phyloP scores from a whole-genome alignment of 2,329 filamentous ascomycete species.

The Talaromyces sp. region DNA sequence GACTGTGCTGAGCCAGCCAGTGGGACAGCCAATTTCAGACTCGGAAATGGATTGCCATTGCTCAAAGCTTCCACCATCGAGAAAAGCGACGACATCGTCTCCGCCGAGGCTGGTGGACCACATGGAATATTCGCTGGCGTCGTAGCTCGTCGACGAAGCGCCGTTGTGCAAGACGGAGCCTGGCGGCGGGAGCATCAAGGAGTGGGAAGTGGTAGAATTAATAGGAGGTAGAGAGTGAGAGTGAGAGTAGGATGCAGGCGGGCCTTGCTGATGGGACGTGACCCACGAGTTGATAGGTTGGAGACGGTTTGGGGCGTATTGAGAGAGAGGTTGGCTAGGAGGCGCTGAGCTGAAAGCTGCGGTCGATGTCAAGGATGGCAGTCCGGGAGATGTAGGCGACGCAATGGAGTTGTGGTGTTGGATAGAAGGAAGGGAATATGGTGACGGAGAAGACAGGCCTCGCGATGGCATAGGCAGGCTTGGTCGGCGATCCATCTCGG shows the following conservation, averaged over 20 bases:
- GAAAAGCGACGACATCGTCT: slow-evolving; percentile 32
- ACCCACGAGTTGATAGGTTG: slow-evolving; percentile 38
- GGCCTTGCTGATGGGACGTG: slow-evolving; percentile 18
- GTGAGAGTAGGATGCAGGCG: slow-evolving; percentile 26
- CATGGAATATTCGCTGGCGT: slow-evolving; percentile 10
- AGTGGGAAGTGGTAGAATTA: slow-evolving; percentile 25
- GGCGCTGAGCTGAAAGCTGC: slow-evolving; percentile 16
- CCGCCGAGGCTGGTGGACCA: slow-evolving; percentile 31
- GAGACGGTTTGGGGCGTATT: slow-evolving; percentile 27
- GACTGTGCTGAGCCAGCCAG: slow-evolving; percentile 31
- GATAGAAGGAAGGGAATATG: slow-evolving; percentile 29
- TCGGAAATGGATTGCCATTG: slow-evolving; percentile 22
- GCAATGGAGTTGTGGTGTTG: slow-evolving; percentile 16
- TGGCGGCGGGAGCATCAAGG: slow-evolving; percentile 30
- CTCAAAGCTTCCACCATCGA: slow-evolving; percentile 30
- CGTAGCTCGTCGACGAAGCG: slow-evolving; percentile 3
- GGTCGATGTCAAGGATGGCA: slow-evolving; percentile 26
- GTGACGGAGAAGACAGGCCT: slow-evolving; percentile 21
- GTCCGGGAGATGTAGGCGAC: slow-evolving; percentile 26
- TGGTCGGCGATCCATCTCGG: slow-evolving; percentile 22
- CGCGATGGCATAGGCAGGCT: slow-evolving; percentile 32
- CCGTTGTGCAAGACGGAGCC: slow-evolving; percentile 14
- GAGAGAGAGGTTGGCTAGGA: slow-evolving; percentile 19
- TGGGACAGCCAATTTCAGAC: slow-evolving; percentile 26
- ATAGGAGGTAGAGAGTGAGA: slow-evolving; percentile 35